Conservation (phyloP, 805 yeast genomes). For the Kluyveromyces starmeri region DNA sequence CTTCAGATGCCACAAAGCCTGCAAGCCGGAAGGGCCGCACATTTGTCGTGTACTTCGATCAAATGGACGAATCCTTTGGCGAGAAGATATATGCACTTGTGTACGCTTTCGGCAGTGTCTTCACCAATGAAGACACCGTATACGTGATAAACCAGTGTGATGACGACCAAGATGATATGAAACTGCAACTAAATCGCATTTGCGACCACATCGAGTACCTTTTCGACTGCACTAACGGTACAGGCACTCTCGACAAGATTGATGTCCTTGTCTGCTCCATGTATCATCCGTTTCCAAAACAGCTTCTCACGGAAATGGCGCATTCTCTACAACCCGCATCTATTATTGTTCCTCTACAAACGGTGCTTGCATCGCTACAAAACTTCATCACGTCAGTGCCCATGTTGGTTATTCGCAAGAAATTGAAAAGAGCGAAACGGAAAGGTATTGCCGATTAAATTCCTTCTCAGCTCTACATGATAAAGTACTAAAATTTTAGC, state of each 20-base stretch:
- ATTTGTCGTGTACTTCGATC: constrained; percentile 71
- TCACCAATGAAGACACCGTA: constrained; percentile 74
- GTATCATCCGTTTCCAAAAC: constrained; percentile 34
- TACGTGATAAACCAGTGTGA: constrained; percentile 44
- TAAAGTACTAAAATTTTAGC: no score
- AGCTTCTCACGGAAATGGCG: constrained; percentile 30
- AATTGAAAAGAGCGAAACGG: constrained; percentile 22
- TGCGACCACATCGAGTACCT: constrained; percentile 12
- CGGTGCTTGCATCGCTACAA: constrained; percentile 22
- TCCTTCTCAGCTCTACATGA: no score
- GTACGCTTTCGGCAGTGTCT: constrained; percentile 79
- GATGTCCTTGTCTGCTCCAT: constrained; percentile 29
- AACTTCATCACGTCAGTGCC: constrained; percentile 29
- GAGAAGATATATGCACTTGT: constrained; percentile 54
- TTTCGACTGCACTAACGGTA: constrained; percentile 23
- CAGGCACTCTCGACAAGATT: constrained; percentile 15
- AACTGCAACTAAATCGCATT: constrained; percentile 2
- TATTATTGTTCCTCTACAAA: constrained; percentile 23
- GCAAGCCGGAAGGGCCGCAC: constrained; percentile 24
- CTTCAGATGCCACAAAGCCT: constrained; percentile 8
- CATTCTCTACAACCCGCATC: constrained; percentile 29
- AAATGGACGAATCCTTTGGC: constrained; percentile 63
- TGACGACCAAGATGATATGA: constrained; percentile 9
- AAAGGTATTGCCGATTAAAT: constrained; percentile 21
- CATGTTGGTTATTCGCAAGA: constrained; percentile 26